These are phyloP conservation scores for Helichrysum umbraculigerum DNA, from an alignment of 129 eudicot genomes.

Conservation along the genomic window DNA sequence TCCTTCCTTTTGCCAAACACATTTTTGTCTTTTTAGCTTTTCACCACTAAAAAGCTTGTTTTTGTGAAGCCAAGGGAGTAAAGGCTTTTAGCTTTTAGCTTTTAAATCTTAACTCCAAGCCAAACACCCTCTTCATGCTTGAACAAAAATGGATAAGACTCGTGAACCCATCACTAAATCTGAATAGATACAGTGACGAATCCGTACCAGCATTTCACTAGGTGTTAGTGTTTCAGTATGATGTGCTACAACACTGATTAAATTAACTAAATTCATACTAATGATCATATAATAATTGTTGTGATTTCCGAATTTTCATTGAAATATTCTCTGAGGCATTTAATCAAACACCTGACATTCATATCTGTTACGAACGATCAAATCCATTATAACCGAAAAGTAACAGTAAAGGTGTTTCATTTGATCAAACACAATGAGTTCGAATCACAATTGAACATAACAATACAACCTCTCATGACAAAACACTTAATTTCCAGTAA, in stretches of 20 bases:
- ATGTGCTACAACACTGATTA: background rate
- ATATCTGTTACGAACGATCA: background rate
- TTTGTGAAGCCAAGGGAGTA: too few species aligned
- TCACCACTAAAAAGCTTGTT: too few species aligned
- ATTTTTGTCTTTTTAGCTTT: too few species aligned
- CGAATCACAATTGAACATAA: background rate
- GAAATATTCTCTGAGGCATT: background rate
- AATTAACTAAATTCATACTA: background rate
- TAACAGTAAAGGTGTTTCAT: conserved; percentile 1
- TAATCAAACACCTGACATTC: conserved; percentile 20
- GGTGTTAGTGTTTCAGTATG: background rate
- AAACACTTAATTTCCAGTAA: background rate
- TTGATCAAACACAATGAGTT: conserved; percentile 2
- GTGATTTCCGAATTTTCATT: background rate
- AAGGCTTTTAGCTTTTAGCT: too few species aligned
- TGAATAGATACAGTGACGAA: background rate
- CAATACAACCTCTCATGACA: background rate
- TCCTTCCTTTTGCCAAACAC: too few species aligned
- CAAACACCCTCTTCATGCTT: too few species aligned
- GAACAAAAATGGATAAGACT: too few species aligned
- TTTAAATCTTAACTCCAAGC: too few species aligned
- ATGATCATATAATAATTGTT: too few species aligned
- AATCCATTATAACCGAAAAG: background rate
- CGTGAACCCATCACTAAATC: background rate
- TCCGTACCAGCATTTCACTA: background rate